Conservation (phyloP, 2,329 filamentous ascomycete species). For the Fusarium dlaminii region DNA sequence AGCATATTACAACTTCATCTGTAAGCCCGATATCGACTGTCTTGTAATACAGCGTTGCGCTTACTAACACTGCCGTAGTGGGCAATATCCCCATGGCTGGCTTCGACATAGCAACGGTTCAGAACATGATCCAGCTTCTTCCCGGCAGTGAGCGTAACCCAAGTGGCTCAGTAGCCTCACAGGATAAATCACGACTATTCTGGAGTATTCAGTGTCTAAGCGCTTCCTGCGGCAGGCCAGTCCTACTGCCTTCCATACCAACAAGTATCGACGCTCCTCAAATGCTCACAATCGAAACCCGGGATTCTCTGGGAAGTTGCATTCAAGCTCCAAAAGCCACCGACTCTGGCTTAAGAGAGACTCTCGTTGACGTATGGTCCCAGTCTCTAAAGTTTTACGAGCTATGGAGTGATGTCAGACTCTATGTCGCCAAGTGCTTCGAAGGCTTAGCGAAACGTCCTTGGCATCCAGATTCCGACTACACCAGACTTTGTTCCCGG, state of each 20-base stretch:
- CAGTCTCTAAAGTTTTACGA: background rate
- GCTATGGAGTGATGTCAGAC: constrained; percentile 7
- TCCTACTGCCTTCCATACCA: background rate
- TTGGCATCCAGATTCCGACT: constrained; percentile 24
- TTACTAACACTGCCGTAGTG: background rate
- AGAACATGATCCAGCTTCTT: constrained; percentile 4
- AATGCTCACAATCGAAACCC: background rate
- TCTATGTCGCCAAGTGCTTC: constrained; percentile 17
- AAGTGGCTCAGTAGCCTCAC: background rate
- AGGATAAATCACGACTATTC: background rate
- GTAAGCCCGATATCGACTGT: background rate
- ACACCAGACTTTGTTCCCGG: background rate
- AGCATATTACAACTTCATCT: constrained; percentile 11
- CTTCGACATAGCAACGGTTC: constrained; percentile 15
- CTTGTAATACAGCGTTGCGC: no score
- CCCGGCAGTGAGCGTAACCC: rapidly evolving
- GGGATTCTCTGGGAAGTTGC: background rate
- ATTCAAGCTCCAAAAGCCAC: background rate
- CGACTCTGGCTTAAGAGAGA: rapidly evolving
- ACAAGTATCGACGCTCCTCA: background rate
- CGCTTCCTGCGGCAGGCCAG: background rate
- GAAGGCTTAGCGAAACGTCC: constrained; percentile 1
- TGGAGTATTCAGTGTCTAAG: constrained; percentile 15
- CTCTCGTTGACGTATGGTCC: background rate
- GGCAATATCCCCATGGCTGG: constrained; percentile 13